Base-by-base conservation (phyloP, 108 stramenopile genomes). In the Cyclotella atomus region DNA sequence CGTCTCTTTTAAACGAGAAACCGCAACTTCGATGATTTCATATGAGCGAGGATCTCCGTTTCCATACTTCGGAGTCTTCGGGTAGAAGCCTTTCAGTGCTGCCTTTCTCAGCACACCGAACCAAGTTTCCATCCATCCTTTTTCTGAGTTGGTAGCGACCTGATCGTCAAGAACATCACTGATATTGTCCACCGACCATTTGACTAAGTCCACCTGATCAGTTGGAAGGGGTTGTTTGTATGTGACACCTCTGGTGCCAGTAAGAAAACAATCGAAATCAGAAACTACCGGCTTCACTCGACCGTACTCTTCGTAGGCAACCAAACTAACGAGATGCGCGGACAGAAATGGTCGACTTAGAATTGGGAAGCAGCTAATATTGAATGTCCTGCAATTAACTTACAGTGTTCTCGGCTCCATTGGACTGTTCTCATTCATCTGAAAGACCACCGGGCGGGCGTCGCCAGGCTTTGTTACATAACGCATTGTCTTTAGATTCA, bases 251-350 rank as follows among this genome's bases (percentile, higher is more conserved):
- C 81, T 55, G 4, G 76, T 73, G 27, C 85, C 88, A 8, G 84
- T 76, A 10, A 84, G 53, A 73, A 88, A 88, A 41, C 81, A 81
- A 65, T 88, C 88, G 54, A 88, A 86, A 79, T 88, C 88, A 53
- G 79, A 82, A 19, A 82, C 85, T 8, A 84, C 83, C 3, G 88
- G 88, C 32, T 86, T 78, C 6, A 88, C 83, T 10, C 65, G 63
- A 19, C 68, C 69, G 27, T 84, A 20, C 65, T 88, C 88, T 65
- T 85, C 85, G 38, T 88, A 88, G 2, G 87, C 87, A 55, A 88
- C 63, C 36, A 88, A 56, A 2, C 52, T 52, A 23, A 23, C 2
- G 52, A n/a, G n/a, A n/a, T n/a, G n/a, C n/a, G n/a, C n/a, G n/a
- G n/a, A n/a, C n/a, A 21, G n/a, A 23, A 23, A 52, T 10, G 10